Percentiles rank a stretch among this genome's conserved stretches.
Conservation (phyloP, 345 rosid species). For the Erodium maritimum region DNA sequence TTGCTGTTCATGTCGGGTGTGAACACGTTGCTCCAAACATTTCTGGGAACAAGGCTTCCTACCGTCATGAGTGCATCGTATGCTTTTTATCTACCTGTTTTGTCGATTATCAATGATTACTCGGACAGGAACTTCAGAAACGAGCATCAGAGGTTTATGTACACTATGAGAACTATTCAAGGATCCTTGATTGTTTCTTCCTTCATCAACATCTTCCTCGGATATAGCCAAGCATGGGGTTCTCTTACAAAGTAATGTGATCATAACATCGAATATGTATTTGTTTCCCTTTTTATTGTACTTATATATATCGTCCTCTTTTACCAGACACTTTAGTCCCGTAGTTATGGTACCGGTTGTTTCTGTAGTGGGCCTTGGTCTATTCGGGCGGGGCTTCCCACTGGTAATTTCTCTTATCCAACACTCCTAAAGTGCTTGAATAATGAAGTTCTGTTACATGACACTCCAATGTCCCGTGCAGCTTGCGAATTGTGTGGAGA, state of each 20-base stretch:
- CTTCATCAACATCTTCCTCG: conserved; percentile 66
- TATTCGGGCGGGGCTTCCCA: conserved; percentile 83
- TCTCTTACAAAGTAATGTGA: conserved; percentile 49
- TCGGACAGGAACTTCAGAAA: conserved; percentile 29
- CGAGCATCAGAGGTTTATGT: conserved; percentile 66
- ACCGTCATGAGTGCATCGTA: conserved; percentile 86
- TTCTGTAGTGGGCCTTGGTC: conserved; percentile 68
- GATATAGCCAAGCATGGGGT: conserved; percentile 66
- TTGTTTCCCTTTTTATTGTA: neutral
- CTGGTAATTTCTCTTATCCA: conserved; percentile 40
- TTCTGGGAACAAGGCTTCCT: conserved; percentile 87
- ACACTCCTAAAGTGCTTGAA: neutral
- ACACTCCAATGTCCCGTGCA: conserved; percentile 17
- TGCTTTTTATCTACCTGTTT: conserved; percentile 61
- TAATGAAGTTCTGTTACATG: neutral
- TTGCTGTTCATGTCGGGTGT: conserved; percentile 80
- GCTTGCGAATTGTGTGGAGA: conserved; percentile 87
- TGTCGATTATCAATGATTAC: conserved; percentile 70
- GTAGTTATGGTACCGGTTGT: conserved; percentile 67
- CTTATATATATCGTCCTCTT: neutral
- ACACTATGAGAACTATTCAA: conserved; percentile 75
- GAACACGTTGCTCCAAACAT: conserved; percentile 81
- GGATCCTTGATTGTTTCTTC: conserved; percentile 87
- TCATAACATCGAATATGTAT: neutral
- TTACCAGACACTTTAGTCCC: conserved; percentile 57